Percentiles rank a stretch among this genome's conserved stretches.
Evolutionary conservation across 495 filamentous ascomycete genomes (phyloP).

Genomic region (Thozetella sp.): DNA sequence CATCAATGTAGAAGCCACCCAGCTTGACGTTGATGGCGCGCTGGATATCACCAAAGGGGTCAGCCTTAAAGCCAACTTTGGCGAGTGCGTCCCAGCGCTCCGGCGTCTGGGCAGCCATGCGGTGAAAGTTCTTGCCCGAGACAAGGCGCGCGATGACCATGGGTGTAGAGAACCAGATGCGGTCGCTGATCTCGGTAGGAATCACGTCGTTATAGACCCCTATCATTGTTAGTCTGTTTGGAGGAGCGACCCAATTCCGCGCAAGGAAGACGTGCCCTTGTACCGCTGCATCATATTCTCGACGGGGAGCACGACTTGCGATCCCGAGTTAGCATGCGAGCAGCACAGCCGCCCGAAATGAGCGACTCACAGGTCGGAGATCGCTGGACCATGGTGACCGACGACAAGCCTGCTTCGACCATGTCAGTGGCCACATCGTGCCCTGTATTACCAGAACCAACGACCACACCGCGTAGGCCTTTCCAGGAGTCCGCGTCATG

Average conservation of each 20-base stretch:
- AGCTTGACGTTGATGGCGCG: slow-evolving; percentile 68
- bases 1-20: slow-evolving; percentile 75
- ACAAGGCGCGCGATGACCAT: slow-evolving; percentile 17
- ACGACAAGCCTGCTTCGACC: slow-evolving; percentile 29
- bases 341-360: too few relatives aligned
- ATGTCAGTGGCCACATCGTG: slow-evolving; percentile 50
- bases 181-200: slow-evolving; percentile 27
- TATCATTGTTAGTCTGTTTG: slow-evolving; percentile 8
- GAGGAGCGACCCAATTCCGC: too few relatives aligned
- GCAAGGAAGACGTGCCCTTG: too few relatives aligned
- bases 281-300: too few relatives aligned
- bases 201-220: slow-evolving; percentile 27
- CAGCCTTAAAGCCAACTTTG: slow-evolving; percentile 64
- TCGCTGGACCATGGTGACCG: slow-evolving; percentile 43
- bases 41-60: slow-evolving; percentile 61
- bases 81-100: slow-evolving; percentile 53
- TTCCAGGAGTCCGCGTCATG: slow-evolving; percentile 24
- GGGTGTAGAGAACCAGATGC: slow-evolving; percentile 19
- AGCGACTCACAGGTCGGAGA: slow-evolving; percentile 25
- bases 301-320: too few relatives aligned
- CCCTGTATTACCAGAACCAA: slow-evolving; percentile 48
- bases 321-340: too few relatives aligned
- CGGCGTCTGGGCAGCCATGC: slow-evolving; percentile 12
- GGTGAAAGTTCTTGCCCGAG: background rate
- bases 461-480: slow-evolving; percentile 36